phyloP scores from a whole-genome alignment of 2,329 filamentous ascomycete species.

The Penicillium sp. region DNA sequence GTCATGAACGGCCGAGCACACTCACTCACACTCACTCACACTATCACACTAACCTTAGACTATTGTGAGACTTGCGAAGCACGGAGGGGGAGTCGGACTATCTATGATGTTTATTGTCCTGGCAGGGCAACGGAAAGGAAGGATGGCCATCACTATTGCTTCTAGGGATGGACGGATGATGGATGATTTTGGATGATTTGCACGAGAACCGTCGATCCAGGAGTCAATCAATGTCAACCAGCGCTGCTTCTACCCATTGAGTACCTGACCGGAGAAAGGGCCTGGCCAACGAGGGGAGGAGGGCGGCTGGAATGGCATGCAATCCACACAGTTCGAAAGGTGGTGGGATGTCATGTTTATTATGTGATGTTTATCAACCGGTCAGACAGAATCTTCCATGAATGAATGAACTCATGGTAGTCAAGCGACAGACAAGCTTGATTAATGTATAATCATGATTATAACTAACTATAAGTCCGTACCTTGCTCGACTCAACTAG shows the following conservation, averaged over 20 bases:
- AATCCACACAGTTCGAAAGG: conserved; percentile 18
- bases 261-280: conserved; percentile 17
- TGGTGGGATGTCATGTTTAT: conserved; percentile 9
- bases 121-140: too few species aligned
- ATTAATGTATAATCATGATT: too few species aligned
- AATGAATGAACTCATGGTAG: too few species aligned
- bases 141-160: too few species aligned
- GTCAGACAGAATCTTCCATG: neutral
- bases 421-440: conserved; percentile 2
- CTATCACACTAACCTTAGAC: too few species aligned
- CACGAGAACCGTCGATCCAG: conserved; percentile 7
- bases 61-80: conserved; percentile 10
- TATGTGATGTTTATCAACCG: conserved; percentile 5
- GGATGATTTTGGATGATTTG: too few species aligned
- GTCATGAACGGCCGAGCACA: conserved; percentile 10
- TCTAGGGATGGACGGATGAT: too few species aligned
- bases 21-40: too few species aligned
- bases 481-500: conserved; percentile 16
- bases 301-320: conserved; percentile 17
- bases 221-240: conserved; percentile 5
- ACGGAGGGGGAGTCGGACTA: neutral
- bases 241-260: conserved; percentile 13
- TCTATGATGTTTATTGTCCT: neutral
- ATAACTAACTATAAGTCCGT: too few species aligned
- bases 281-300: conserved; percentile 10